Evolutionary conservation across 1,284 basidiomycete species (phyloP), one percentile per base, ranked within the genome.

Genomic region (Irpex rosettiformis): DNA sequence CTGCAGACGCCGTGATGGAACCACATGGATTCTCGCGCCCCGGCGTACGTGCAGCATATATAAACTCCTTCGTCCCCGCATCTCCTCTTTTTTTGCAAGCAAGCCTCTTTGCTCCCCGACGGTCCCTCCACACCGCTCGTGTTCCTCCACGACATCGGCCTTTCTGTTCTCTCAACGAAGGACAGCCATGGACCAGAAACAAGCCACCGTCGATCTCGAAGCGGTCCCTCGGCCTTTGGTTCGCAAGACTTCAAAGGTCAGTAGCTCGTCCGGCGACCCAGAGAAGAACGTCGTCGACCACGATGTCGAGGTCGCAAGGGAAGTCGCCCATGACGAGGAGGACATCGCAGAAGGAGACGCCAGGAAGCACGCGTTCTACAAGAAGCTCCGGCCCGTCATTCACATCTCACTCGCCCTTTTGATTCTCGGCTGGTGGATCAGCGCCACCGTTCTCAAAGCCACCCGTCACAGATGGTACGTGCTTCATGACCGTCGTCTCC

Each of bases 351-450:
- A 67, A 45, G 62, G 66, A 8, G 33, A 55, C 24, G 51, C 59
- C 13, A 58, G 56, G 42, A 52, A 57, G 52, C 57, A 58, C 10
- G 51, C 21, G 2, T 58, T 69, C 28, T 70, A 70, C 58, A 61
- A 61, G 61, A 70, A 66, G 57, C 59, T 72, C 54, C 72, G 78
- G n/a, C 70, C 72, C 16, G 59, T 79, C 69, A 73, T 85, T 58
- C 74, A 91, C 43, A 70, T 70, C 42, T 79, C 63, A n/a, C 61
- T 85, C 0, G 86, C 84, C 8, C 69, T 77, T 21, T 68, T 86
- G 48, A 89, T 92, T 62, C 73, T 91, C 51, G 89, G 81, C 48
- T 92, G 91, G 91, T 93, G 91, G 91, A 84, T 92, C 54, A 87
- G 84, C 60, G 72, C 89, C 4, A 91, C 82, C 0, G 69, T 91